Conservation (phyloP, 2,329 filamentous ascomycete genomes). For the Rachicladosporium sp. region DNA sequence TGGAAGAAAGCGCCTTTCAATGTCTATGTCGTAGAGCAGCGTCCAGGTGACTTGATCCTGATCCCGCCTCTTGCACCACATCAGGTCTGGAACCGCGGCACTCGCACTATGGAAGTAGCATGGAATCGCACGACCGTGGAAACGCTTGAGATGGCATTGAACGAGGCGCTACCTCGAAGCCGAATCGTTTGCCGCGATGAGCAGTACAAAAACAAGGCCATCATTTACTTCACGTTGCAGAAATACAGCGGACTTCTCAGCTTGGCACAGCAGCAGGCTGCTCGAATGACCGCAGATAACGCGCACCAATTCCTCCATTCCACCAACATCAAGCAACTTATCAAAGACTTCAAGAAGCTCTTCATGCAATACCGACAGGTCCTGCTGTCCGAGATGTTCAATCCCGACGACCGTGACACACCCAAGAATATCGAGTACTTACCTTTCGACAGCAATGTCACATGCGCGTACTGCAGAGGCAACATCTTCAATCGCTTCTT, state of each 20-base stretch:
- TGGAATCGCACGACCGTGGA: constrained; percentile 95
- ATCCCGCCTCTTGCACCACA: constrained; percentile 88
- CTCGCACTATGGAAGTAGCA: constrained; percentile 89
- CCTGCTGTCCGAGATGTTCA: constrained; percentile 76
- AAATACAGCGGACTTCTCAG: constrained; percentile 57
- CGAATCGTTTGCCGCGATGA: constrained; percentile 90
- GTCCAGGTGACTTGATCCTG: constrained; percentile 79
- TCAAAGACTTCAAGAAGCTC: constrained; percentile 68
- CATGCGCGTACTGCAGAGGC: constrained; percentile 86
- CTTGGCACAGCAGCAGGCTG: constrained; percentile 42
- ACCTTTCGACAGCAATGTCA: constrained; percentile 79
- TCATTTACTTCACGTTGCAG: constrained; percentile 73
- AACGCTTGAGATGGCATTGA: constrained; percentile 72
- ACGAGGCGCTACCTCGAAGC: constrained; percentile 78
- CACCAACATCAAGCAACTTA: constrained; percentile 55
- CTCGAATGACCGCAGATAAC: constrained; percentile 24
- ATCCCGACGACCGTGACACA: constrained; percentile 42
- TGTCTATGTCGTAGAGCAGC: constrained; percentile 86
- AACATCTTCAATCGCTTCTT: constrained; percentile 97
- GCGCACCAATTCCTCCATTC: constrained; percentile 22
- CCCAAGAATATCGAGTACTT: constrained; percentile 61
- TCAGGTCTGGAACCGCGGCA: constrained; percentile 96
- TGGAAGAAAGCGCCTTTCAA: constrained; percentile 93
- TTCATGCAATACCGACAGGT: constrained; percentile 69
- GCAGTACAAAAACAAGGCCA: constrained; percentile 97